Conservation (phyloP, 1,139 yeast genomes). For the Geotrichum candidum region DNA sequence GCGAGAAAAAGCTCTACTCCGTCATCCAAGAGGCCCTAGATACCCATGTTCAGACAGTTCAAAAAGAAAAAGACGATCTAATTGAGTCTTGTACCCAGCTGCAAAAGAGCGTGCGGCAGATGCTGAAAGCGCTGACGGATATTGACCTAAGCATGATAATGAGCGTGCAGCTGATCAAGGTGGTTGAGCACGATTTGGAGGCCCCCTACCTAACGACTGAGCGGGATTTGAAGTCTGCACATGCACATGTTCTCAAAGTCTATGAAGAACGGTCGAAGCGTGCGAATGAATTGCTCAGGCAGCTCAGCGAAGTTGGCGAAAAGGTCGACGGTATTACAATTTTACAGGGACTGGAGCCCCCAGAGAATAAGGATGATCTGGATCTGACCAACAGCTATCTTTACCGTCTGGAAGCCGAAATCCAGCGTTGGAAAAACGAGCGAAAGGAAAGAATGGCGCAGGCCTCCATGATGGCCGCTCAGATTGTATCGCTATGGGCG, state of each 20-base stretch:
- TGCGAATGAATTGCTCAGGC: conserved; percentile 8
- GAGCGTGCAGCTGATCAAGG: background rate
- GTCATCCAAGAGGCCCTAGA: conserved; percentile 31
- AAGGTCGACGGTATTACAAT: conserved; percentile 14
- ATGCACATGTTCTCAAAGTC: background rate
- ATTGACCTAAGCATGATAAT: background rate
- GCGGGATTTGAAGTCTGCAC: conserved; percentile 1
- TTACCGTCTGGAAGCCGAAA: conserved; percentile 27
- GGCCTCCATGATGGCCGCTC: conserved; percentile 25
- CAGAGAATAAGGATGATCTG: conserved; percentile 10
- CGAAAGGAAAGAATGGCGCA: conserved; percentile 23
- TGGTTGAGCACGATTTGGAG: background rate
- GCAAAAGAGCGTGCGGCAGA: background rate
- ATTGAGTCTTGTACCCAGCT: conserved; percentile 23
- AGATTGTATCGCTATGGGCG: conserved; percentile 33
- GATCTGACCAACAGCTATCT: conserved; percentile 25
- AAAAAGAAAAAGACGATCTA: conserved; percentile 29
- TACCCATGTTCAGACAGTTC: conserved; percentile 27
- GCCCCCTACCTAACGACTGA: conserved; percentile 4
- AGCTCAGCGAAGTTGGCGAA: conserved; percentile 8
- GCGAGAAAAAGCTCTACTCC: conserved; percentile 29
- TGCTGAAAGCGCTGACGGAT: background rate
- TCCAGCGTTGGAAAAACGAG: conserved; percentile 29
- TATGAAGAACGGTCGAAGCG: conserved; percentile 8
- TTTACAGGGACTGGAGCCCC: conserved; percentile 7